Conservation (phyloP, 352 stramenopile genomes). For the Phytophthora aleatoria region DNA sequence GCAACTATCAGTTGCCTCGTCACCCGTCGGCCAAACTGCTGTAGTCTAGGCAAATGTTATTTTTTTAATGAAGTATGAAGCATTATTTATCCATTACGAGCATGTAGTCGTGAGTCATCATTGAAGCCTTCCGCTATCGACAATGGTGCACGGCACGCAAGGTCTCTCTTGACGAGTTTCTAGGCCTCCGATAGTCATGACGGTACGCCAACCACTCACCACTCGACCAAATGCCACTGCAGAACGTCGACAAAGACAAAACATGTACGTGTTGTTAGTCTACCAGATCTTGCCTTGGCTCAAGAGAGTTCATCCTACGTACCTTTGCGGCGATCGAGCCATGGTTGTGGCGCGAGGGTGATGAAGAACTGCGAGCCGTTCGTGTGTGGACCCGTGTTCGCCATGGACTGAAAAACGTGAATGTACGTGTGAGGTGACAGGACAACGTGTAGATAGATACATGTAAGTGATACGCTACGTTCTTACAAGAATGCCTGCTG, state of each 20-base stretch:
- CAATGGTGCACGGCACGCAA: conserved; percentile 66
- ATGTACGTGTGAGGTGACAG: neutral
- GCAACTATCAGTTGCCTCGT: conserved; percentile 29
- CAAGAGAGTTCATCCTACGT: conserved; percentile 4
- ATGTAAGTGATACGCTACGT: neutral
- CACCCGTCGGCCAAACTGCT: conserved; percentile 30
- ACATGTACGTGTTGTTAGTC: conserved; percentile 1
- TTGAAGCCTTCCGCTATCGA: conserved; percentile 67
- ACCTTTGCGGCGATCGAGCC: conserved; percentile 76
- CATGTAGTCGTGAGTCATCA: neutral
- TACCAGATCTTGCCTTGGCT: neutral
- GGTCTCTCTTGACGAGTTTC: conserved; percentile 62
- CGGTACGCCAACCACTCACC: conserved; percentile 60
- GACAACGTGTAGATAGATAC: neutral
- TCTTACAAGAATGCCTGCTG: conserved; percentile 62
- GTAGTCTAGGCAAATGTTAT: conserved; percentile 21
- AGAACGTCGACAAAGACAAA: conserved; percentile 1
- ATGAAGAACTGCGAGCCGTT: conserved; percentile 99
- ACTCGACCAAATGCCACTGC: conserved; percentile 80
- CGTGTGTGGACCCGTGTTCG: conserved; percentile 94
- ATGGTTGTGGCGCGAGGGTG: conserved; percentile 81
- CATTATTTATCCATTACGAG: conserved; percentile 41
- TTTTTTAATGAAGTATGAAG: conserved; percentile 15
- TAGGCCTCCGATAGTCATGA: conserved; percentile 55
- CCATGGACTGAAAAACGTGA: conserved; percentile 89